Evolutionary conservation across 225 moss, liverwort and hornwort genomes (phyloP), one percentile per base, ranked within the genome.

Genomic region (Pseudoscleropodium purum): DNA sequence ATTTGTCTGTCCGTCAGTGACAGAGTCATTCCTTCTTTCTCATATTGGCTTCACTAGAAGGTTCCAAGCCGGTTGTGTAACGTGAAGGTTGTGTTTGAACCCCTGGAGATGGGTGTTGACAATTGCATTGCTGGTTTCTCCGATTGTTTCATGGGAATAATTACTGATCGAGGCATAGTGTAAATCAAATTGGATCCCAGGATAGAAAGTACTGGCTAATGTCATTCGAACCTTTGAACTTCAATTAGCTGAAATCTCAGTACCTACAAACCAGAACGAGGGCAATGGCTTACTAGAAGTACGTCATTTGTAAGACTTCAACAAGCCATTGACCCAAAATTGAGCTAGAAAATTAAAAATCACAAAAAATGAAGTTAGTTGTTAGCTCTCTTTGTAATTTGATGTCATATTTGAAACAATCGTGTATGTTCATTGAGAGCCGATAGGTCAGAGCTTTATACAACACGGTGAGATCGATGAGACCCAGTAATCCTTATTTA

Each of bases 131-230:
- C 56, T 57, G 15, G 2, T 11, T 26, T 26, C 16, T 7, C 56
- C 26, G 2, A 57, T 16, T 29, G 18, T 18, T 59, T n/a, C 39
- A 59, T 18, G 18, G 59, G n/a, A n/a, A 17, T 4, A 11, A 61
- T 2, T 4, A 54, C 0, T 10, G 10, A n/a, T n/a, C n/a, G n/a
- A 79, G 16, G 56, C 2, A 16, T 17, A 3, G 1, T n/a, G 59
- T 18, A 39, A 6, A 29, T 59, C 59, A 29, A 39, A 59, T 29
- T 39, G 11, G 27, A 79, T 27, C 59, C 7, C 39, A 18, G 39
- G 4, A 27, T 59, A 11, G 5, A 11, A 79, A 25, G 17, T 10
- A n/a, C 26, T 78, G 26, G 6, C 26, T 41, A 8, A 39, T 27
- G 41, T 13, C 60, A 60, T 30, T 80, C 20, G 29, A 29, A 43